Conservation (phyloP, 2,329 filamentous ascomycete species). For the Phaeosphaeriaceae sp. region DNA sequence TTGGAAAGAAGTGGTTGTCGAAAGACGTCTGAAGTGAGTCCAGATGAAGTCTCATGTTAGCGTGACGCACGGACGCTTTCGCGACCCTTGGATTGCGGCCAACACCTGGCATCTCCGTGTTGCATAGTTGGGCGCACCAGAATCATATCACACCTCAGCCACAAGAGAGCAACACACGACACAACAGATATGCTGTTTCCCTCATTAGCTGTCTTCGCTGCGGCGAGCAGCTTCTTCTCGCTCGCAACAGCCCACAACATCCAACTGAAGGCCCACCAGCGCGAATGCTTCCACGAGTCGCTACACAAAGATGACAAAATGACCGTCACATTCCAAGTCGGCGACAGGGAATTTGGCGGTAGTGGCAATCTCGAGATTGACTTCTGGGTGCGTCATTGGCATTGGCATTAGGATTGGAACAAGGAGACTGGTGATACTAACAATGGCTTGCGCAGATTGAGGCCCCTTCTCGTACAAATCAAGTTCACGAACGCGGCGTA, state of each 20-base stretch:
- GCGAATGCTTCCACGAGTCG: constrained; percentile 96
- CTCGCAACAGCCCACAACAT: constrained; percentile 88
- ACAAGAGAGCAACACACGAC: constrained; percentile 15
- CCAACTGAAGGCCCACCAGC: constrained; percentile 87
- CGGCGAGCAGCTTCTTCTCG: constrained; percentile 64
- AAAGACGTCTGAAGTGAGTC: constrained; percentile 1
- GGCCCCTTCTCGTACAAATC: constrained; percentile 76
- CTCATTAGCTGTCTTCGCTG: constrained; percentile 47
- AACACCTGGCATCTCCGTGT: constrained; percentile 41
- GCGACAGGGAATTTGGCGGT: constrained; percentile 92
- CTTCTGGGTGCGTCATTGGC: constrained; percentile 77
- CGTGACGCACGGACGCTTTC: constrained; percentile 14
- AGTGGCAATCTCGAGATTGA: constrained; percentile 96
- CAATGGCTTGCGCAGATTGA: constrained; percentile 64
- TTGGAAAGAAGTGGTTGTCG: too few relatives aligned
- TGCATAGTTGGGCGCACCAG: constrained; percentile 1
- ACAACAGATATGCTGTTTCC: constrained; percentile 43
- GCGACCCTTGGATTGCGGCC: constrained; percentile 29
- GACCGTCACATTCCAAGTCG: constrained; percentile 98
- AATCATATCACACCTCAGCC: constrained; percentile 14
- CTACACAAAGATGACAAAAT: constrained; percentile 95
- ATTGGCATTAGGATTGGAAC: not conserved
- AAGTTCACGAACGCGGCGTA: constrained; percentile 79
- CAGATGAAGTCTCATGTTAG: constrained; percentile 3
- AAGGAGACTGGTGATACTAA: constrained; percentile 10